These are phyloP conservation scores for Sporothrix dimorphospora DNA, from an alignment of 2,329 filamentous ascomycete genomes.

Conservation along the genomic window DNA sequence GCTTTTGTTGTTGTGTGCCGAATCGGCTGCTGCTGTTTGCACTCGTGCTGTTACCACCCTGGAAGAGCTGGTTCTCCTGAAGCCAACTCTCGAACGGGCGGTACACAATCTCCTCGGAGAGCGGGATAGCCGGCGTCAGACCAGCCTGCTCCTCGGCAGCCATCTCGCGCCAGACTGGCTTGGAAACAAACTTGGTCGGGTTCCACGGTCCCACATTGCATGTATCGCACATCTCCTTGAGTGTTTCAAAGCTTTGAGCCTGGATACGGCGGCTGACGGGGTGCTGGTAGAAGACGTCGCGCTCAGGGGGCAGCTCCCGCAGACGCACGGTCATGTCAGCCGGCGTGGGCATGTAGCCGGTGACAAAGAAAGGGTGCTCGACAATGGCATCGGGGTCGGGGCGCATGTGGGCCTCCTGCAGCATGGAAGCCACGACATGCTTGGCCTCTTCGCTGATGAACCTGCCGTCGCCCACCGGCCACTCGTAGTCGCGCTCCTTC, in stretches of 20 bases:
- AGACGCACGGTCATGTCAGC: conserved; percentile 62
- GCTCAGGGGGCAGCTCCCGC: conserved; percentile 60
- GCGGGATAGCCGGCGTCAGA: conserved; percentile 64
- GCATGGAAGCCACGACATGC: conserved; percentile 74
- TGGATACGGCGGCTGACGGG: conserved; percentile 52
- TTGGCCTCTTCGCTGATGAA: conserved; percentile 76
- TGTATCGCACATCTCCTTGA: conserved; percentile 60
- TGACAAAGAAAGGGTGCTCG: conserved; percentile 76
- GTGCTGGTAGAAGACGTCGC: conserved; percentile 59
- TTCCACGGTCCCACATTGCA: conserved; percentile 63
- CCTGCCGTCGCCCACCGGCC: conserved; percentile 70
- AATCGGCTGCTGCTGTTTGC: conserved; percentile 3
- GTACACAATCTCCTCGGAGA: conserved; percentile 65
- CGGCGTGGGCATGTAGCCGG: conserved; percentile 70
- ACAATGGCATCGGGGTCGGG: conserved; percentile 79
- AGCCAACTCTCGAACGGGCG: conserved; percentile 65
- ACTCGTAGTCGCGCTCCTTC: conserved; percentile 74
- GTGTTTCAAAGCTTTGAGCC: conserved; percentile 53
- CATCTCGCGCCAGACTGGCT: conserved; percentile 67
- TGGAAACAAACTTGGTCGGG: conserved; percentile 51
- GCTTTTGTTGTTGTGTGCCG: conserved; percentile 8
- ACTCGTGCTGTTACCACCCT: background rate
- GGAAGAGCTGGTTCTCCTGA: conserved; percentile 53
- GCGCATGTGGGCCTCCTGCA: conserved; percentile 74
- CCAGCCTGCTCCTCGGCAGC: conserved; percentile 69